Percentiles rank a stretch among this genome's conserved stretches.
These are phyloP conservation scores for Immersiporthe knoxdaviesiana DNA, from an alignment of 2,329 filamentous ascomycete genomes.

Conservation along the genomic window DNA sequence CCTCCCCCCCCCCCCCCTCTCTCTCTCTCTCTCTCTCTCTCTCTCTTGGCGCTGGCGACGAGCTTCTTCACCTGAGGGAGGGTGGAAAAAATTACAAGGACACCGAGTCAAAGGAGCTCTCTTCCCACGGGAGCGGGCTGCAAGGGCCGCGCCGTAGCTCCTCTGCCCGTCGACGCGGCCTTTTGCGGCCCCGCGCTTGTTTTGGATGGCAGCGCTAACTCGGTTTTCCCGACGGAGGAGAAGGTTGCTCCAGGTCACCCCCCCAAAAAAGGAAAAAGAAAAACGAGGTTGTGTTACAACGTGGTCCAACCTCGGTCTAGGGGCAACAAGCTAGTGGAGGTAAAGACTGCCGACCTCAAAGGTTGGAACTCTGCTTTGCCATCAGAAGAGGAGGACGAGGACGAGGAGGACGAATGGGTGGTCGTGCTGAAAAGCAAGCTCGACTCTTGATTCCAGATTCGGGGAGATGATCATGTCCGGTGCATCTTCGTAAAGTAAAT, in stretches of 20 bases:
- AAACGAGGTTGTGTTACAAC: conserved; percentile 2
- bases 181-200: neutral
- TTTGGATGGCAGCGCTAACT: conserved; percentile 1
- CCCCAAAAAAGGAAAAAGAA: neutral
- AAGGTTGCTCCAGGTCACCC: neutral
- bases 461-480: neutral
- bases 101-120: neutral
- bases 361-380: neutral
- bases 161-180: neutral
- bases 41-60: neutral
- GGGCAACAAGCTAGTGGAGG: neutral
- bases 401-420: too few relatives aligned
- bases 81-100: neutral
- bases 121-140: conserved; percentile 15
- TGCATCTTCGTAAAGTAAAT: neutral
- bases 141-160: conserved; percentile 24
- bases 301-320: neutral
- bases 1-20: too few relatives aligned
- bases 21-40: neutral
- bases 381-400: too few relatives aligned
- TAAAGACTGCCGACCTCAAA: neutral
- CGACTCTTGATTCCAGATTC: neutral
- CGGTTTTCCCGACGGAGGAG: neutral
- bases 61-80: neutral
- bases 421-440: neutral